Percentiles rank a stretch among this genome's conserved stretches.
phyloP scores from a whole-genome alignment of 345 rosid genomes.

The Populus simonii region DNA sequence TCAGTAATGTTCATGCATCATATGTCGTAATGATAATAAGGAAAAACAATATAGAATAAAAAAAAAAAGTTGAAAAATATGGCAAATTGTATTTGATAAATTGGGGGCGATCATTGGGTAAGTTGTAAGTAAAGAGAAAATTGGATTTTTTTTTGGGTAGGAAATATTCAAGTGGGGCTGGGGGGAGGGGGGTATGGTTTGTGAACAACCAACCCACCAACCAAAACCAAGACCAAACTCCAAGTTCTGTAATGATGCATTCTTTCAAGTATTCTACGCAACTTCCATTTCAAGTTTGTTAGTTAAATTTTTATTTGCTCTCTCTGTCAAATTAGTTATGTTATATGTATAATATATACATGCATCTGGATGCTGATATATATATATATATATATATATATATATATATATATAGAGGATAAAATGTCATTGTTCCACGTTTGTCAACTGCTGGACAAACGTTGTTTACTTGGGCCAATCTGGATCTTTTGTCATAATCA shows the following conservation, averaged over 20 bases:
- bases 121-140: neutral
- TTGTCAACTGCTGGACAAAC: neutral
- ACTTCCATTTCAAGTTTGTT: slow-evolving; percentile 30
- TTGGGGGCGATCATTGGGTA: neutral
- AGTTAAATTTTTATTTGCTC: neutral
- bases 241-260: slow-evolving; percentile 18
- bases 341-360: neutral
- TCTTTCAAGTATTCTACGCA: slow-evolving; percentile 6
- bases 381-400: neutral
- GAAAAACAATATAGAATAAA: neutral
- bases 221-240: slow-evolving; percentile 11
- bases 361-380: neutral
- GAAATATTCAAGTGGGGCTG: neutral
- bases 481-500: neutral
- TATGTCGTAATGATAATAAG: neutral
- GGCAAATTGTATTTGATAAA: neutral
- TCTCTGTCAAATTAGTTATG: neutral
- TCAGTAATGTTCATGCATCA: neutral
- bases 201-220: neutral
- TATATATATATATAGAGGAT: neutral
- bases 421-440: neutral
- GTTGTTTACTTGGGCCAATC: neutral
- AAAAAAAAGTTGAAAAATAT: neutral
- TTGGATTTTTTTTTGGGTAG: neutral
- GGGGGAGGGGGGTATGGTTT: neutral